Base-by-base conservation (phyloP, 495 filamentous ascomycete species). In the Lophium mytilinum region DNA sequence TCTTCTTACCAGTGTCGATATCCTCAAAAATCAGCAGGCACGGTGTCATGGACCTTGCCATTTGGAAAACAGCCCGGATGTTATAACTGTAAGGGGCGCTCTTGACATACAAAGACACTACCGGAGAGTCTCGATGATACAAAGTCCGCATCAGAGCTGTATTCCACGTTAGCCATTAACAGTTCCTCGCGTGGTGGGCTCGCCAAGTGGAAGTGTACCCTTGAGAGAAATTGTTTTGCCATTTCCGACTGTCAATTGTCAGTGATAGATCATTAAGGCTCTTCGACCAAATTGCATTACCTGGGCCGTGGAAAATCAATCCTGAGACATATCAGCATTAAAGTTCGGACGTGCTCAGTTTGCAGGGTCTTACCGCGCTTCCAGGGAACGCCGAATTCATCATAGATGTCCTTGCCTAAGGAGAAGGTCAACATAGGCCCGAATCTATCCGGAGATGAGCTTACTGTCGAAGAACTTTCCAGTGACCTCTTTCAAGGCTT, bases 21-120 rank as follows among this genome's bases (percentile, higher is more conserved):
- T 88, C 84, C 67, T 88, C 84, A 39, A 88, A 79, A 42, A 86
- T 67, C 7, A 81, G 67, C 33, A 81, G 53, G 50, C 76, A 78
- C 1, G 76, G 76, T 11, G 70, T 62, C 69, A 71, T 68, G 4
- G 49, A 15, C 17, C 71, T 42, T 8, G 71, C 69, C 48, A 67
- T 58, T 4, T 30, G 4, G 59, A 73, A 73, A 18, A 73, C 63
- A 11, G 40, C 30, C 10, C 57, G 39, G 37, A 68, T 65, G 55
- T 68, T n/a, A 42, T 56, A 62, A 11, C n/a, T 48, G 17, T 62
- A 46, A 14, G 66, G 61, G n/a, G 63, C 64, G 11, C 50, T 21
- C 46, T 68, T 68, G 42, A 68, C 66, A 33, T 67, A 68, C 1
- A 68, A 42, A 9, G 66, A 65, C 15, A 65, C 55, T n/a, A 68